Percentiles rank a stretch among this genome's conserved stretches.
Conservation (phyloP, 768 basidiomycete genomes). For the Cytidiella melzeri region DNA sequence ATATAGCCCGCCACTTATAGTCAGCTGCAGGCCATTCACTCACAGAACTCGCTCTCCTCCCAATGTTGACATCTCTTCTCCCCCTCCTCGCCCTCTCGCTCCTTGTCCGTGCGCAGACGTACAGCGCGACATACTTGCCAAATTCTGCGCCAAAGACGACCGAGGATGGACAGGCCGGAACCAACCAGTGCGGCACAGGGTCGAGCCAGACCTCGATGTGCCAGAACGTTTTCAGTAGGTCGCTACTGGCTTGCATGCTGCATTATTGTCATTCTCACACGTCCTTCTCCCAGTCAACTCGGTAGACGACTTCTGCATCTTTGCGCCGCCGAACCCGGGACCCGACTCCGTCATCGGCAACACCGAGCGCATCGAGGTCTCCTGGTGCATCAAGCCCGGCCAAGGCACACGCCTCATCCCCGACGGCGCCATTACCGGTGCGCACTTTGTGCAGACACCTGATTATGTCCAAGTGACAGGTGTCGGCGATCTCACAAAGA, state of each 20-base stretch:
- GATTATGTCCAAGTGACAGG: conserved; percentile 71
- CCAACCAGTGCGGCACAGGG: conserved; percentile 56
- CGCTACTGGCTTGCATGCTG: neutral
- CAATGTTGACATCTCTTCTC: neutral
- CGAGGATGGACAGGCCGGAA: conserved; percentile 55
- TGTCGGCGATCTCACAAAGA: conserved; percentile 53
- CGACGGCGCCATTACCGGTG: conserved; percentile 56
- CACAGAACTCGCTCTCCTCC: too few species aligned
- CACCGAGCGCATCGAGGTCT: conserved; percentile 49
- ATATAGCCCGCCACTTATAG: too few species aligned
- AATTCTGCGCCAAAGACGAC: conserved; percentile 39
- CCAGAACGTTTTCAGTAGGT: conserved; percentile 57
- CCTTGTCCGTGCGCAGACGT: conserved; percentile 24
- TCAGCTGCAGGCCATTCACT: too few species aligned
- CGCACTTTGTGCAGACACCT: conserved; percentile 64
- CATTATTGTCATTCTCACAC: neutral
- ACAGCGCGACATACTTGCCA: conserved; percentile 44
- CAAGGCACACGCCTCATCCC: conserved; percentile 66
- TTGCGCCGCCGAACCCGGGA: conserved; percentile 44
- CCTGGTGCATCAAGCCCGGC: conserved; percentile 50
- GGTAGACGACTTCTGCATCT: conserved; percentile 52
- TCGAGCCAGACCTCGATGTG: conserved; percentile 53
- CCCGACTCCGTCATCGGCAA: conserved; percentile 48
- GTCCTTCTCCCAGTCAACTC: conserved; percentile 41
- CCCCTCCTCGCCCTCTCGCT: conserved; percentile 8